Conservation (phyloP, 768 basidiomycete genomes). For the Rhizopogon rudus region DNA sequence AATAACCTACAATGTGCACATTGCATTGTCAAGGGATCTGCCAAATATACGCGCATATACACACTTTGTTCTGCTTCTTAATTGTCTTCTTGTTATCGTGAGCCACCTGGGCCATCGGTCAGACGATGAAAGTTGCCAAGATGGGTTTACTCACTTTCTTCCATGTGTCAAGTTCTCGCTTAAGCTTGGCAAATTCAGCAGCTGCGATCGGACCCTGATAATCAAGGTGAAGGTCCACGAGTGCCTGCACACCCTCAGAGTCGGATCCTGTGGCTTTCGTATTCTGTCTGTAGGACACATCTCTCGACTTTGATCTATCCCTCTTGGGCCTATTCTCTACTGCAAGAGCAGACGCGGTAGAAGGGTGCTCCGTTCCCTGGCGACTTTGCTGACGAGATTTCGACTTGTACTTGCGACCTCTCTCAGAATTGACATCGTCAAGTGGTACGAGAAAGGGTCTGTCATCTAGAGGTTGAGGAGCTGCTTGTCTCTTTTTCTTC, state of each 20-base stretch:
- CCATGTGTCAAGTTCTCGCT: slow-evolving; percentile 51
- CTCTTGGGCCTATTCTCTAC: slow-evolving; percentile 10
- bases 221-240: slow-evolving; percentile 12
- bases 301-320: slow-evolving; percentile 34
- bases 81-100: slow-evolving; percentile 43
- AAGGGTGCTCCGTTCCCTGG: slow-evolving; percentile 13
- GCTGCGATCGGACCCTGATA: slow-evolving; percentile 33
- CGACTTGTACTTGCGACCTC: slow-evolving; percentile 26
- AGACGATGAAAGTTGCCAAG: neutral
- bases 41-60: neutral
- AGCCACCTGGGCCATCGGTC: slow-evolving; percentile 22
- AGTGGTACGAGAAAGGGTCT: slow-evolving; percentile 20
- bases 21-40: slow-evolving; percentile 1
- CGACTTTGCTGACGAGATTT: slow-evolving; percentile 24
- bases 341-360: slow-evolving; percentile 4
- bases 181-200: slow-evolving; percentile 50
- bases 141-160: slow-evolving; percentile 34
- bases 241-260: slow-evolving; percentile 13
- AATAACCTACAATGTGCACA: slow-evolving; percentile 34
- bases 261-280: slow-evolving; percentile 25
- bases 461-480: slow-evolving; percentile 7
- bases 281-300: slow-evolving; percentile 14
- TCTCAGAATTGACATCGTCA: slow-evolving; percentile 24
- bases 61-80: slow-evolving; percentile 56
- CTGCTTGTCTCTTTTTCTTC: slow-evolving; percentile 26